Evolutionary conservation across 2,329 filamentous ascomycete species (phyloP).

Genomic region (Diaporthe nobilis): DNA sequence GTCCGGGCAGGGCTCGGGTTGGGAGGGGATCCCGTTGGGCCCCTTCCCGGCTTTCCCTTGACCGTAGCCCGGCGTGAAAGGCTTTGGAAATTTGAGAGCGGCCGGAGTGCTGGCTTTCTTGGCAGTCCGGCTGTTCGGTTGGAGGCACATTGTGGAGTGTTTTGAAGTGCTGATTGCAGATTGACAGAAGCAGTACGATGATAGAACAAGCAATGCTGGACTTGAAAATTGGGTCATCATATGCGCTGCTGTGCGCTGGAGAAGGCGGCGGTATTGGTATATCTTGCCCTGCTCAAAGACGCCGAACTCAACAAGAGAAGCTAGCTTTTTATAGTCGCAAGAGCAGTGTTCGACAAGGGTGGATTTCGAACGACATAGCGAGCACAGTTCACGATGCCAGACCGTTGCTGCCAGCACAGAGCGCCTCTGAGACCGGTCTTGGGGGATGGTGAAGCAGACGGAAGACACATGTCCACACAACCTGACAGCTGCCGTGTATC

Average conservation of each 20-base stretch:
- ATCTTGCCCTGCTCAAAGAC: neutral
- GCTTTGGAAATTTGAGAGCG: neutral
- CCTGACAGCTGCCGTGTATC: neutral
- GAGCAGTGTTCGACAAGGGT: neutral
- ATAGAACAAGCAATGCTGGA: neutral
- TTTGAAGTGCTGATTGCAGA: neutral
- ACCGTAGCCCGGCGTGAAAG: neutral
- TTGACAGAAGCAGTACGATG: neutral
- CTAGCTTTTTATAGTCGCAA: neutral
- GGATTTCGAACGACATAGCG: too few relatives aligned
- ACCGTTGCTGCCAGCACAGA: neutral
- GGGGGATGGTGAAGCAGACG: neutral
- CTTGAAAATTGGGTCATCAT: neutral
- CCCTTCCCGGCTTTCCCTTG: neutral
- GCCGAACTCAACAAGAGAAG: neutral
- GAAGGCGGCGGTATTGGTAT: neutral
- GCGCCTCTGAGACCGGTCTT: neutral
- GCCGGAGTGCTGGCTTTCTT: neutral
- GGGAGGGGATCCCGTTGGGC: neutral
- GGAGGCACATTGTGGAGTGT: slow-evolving; percentile 6
- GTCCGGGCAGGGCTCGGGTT: neutral
- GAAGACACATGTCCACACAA: neutral
- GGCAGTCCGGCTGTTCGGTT: neutral
- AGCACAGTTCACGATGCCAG: neutral
- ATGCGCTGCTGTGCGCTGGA: neutral